Base-by-base conservation (phyloP, 1,139 yeast species). In the Debaryomycetaceae sp. region DNA sequence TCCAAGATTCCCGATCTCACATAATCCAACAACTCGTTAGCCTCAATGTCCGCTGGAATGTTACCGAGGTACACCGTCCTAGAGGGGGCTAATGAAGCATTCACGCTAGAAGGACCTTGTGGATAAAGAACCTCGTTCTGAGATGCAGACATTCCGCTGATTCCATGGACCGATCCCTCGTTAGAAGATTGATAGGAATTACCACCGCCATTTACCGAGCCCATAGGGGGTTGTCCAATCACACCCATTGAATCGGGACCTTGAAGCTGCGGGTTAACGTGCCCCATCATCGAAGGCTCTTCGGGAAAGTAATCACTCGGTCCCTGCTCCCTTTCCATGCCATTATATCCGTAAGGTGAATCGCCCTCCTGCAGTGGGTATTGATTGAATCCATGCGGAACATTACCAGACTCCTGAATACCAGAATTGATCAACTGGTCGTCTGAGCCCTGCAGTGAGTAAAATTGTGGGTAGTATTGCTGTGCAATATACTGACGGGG, bases 1-100 rank as follows among this genome's bases (percentile, higher is more conserved):
- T 93, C 99, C 47, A 93, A 81, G 20, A 90, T 83, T 23, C 98
- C 98, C 29, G 96, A 85, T 54, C 96, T 80, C 29, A 93, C 97
- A 61, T 88, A 93, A 60, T 89, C 93, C 58, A 93, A 74, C 45
- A 93, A 69, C 57, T 89, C 96, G 56, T 86, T 83, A 4, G 95
- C 83, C 27, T 90, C 81, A 46, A 90, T 76, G 51, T 85, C 88
- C n/a, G 76, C 67, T 0, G 98, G 97, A 38, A 93, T 78, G 59
- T 89, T 90, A 9, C 97, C 97, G 55, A 93, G 72, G 61, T 90
- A 89, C 6, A 93, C 96, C 0, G 98, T 89, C 61, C 97, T 78
- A 17, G 89, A 83, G 29, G 90, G 89, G 1, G 86, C 86, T 24
- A 72, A 69, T 24, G 60, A 43, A 14, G 58, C 43, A 42, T 49